These are phyloP conservation scores for Leptographium procerum DNA, from an alignment of 2,329 filamentous ascomycete species.

Conservation along the genomic window DNA sequence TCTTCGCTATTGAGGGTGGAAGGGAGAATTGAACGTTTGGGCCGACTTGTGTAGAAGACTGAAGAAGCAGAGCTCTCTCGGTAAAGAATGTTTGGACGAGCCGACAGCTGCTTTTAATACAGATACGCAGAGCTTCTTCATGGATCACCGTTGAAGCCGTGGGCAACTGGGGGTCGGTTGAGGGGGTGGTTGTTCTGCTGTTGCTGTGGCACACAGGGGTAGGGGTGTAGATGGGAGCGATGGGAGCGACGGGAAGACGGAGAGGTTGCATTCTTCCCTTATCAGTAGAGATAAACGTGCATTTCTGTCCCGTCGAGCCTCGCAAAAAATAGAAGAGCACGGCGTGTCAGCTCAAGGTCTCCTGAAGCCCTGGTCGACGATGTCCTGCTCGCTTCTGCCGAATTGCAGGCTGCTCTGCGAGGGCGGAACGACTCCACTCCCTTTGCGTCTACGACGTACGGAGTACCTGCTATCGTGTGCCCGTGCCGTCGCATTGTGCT, in stretches of 20 bases:
- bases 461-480: too few relatives aligned
- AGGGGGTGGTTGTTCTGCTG: not conserved
- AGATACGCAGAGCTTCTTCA: not conserved
- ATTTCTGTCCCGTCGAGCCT: not conserved
- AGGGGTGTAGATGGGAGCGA: not conserved
- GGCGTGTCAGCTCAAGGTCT: not conserved
- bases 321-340: not conserved
- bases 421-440: too few relatives aligned
- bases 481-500: not conserved
- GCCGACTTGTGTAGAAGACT: not conserved
- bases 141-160: not conserved
- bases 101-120: constrained; percentile 3
- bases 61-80: not conserved
- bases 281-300: not conserved
- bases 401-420: too few relatives aligned
- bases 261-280: not conserved
- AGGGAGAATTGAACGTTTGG: constrained; percentile 7
- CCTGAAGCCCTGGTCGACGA: too few relatives aligned
- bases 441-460: too few relatives aligned
- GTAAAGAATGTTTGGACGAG: constrained; percentile 1
- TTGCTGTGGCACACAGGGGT: not conserved
- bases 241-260: not conserved
- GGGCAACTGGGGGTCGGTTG: not conserved
- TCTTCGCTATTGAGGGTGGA: constrained; percentile 1
- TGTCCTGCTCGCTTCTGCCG: too few relatives aligned